phyloP scores from a whole-genome alignment of 2,329 filamentous ascomycete genomes.

The Stenocarpella maydis region DNA sequence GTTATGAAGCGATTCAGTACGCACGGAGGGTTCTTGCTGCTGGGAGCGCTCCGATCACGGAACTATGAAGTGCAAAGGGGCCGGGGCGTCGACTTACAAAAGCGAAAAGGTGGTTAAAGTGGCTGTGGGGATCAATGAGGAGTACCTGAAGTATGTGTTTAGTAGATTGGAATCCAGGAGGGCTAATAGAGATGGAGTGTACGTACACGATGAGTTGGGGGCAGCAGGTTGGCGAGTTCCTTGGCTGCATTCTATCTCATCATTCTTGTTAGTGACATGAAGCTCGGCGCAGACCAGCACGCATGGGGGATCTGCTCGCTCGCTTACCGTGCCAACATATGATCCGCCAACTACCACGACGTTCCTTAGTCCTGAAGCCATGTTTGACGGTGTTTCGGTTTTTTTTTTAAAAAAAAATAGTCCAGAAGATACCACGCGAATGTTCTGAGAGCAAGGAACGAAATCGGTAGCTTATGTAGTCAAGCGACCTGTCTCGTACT shows the following conservation, averaged over 20 bases:
- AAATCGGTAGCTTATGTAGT: conserved; percentile 9
- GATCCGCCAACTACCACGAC: conserved; percentile 57
- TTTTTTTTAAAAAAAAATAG: neutral
- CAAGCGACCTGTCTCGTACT: conserved; percentile 18
- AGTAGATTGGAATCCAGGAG: neutral
- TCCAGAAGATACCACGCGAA: neutral
- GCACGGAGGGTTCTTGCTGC: neutral
- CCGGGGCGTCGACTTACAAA: conserved; percentile 44
- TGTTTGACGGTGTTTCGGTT: conserved; percentile 13
- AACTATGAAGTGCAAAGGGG: neutral
- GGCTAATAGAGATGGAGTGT: too few relatives aligned
- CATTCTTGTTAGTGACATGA: neutral
- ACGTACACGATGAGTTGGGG: conserved; percentile 46
- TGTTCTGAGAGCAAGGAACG: neutral
- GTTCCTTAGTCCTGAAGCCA: conserved; percentile 44
- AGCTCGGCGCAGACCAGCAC: neutral
- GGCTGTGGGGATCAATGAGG: conserved; percentile 57
- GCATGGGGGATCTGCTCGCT: neutral
- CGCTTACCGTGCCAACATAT: conserved; percentile 51
- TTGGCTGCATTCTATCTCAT: conserved; percentile 43
- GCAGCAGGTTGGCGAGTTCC: conserved; percentile 49
- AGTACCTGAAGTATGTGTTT: conserved; percentile 42
- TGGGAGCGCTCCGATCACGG: conserved; percentile 1
- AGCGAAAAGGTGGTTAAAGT: conserved; percentile 58
- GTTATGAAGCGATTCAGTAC: neutral